Percentiles rank a stretch among this genome's conserved stretches.
phyloP scores from a whole-genome alignment of 176 grass and related monocot species.

The Zoysia pacifica region DNA sequence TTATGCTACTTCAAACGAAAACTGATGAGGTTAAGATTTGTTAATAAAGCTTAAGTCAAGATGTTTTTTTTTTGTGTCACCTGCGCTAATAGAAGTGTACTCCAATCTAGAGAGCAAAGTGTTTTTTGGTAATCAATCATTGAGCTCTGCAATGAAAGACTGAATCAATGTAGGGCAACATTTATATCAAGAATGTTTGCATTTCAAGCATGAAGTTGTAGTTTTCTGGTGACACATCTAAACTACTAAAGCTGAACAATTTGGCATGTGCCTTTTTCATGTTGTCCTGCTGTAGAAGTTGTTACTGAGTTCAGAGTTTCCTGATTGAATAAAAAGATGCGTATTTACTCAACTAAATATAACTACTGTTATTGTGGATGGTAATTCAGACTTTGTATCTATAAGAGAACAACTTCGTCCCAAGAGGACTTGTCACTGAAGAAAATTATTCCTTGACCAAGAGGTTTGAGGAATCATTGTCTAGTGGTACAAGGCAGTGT shows the following conservation, averaged over 20 bases:
- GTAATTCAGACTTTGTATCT: not conserved
- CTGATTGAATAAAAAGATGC: not conserved
- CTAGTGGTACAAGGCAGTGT: not conserved
- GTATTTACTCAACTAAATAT: not conserved
- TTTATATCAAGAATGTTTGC: not conserved
- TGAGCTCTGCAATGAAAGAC: not conserved
- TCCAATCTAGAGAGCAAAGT: not conserved
- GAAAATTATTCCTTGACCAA: not conserved
- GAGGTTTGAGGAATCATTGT: slow-evolving; percentile 1
- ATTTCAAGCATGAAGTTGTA: slow-evolving; percentile 1
- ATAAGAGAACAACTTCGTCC: not conserved
- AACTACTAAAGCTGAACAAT: too few species aligned
- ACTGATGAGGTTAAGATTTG: not conserved
- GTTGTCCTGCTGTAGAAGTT: too few species aligned
- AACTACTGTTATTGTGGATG: slow-evolving; percentile 1
- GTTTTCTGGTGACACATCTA: not conserved
- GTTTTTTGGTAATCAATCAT: not conserved
- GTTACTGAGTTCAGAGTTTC: too few species aligned
- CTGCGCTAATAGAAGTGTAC: too few species aligned
- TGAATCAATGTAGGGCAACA: not conserved
- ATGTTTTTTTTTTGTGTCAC: too few species aligned
- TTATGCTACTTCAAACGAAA: not conserved
- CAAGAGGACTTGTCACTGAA: slow-evolving; percentile 8
- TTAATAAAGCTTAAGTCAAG: not conserved
- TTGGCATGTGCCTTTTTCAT: too few species aligned